These are phyloP conservation scores for Nicotiana undulata DNA, from an alignment of 257 asterid genomes.

Conservation along the genomic window DNA sequence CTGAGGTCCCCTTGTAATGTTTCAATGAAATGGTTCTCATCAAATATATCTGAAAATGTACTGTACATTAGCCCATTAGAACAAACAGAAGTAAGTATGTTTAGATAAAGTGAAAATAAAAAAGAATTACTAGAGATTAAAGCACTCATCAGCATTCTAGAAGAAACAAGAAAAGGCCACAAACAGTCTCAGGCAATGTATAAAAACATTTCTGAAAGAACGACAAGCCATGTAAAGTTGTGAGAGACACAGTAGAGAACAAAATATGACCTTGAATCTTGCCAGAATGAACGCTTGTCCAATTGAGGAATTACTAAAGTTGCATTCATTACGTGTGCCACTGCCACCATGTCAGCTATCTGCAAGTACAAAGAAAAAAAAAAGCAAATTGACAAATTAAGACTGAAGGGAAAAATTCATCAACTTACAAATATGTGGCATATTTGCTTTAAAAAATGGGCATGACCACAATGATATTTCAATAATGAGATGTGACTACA, in stretches of 20 bases:
- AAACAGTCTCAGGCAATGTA: neutral
- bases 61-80: slow-evolving; percentile 43
- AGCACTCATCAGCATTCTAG: neutral
- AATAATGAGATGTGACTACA: neutral
- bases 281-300: slow-evolving; percentile 93
- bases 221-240: slow-evolving; percentile 1
- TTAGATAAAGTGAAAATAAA: neutral
- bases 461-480: neutral
- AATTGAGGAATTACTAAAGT: slow-evolving; percentile 90
- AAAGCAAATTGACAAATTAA: neutral
- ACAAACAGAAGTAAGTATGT: slow-evolving; percentile 6
- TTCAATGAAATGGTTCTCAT: slow-evolving; percentile 66
- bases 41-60: slow-evolving; percentile 80
- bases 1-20: slow-evolving; percentile 61
- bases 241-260: neutral
- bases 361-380: slow-evolving; percentile 19
- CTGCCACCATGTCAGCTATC: slow-evolving; percentile 99
- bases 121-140: neutral
- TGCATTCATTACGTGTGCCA: slow-evolving; percentile 88
- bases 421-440: neutral
- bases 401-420: neutral
- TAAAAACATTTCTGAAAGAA: neutral
- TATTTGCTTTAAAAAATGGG: neutral
- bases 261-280: slow-evolving; percentile 67
- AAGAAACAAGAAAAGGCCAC: neutral